phyloP scores from a whole-genome alignment of 305 asterid genomes.

The Fraxinus ornus region DNA sequence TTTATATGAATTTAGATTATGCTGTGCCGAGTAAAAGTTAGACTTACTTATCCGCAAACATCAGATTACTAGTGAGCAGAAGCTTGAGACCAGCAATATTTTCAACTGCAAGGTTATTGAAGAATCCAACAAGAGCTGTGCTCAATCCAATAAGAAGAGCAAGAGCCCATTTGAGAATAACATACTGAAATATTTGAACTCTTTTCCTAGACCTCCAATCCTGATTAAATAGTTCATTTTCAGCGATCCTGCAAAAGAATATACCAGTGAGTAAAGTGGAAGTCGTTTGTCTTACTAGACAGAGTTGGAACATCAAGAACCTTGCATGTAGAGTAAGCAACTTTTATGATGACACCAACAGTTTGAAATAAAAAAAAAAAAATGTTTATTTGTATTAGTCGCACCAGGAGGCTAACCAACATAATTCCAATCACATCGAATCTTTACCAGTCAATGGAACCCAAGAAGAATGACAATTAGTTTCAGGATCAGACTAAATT shows the following conservation, averaged over 20 bases:
- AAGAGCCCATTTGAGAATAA: slow-evolving; percentile 87
- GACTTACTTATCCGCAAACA: slow-evolving; percentile 65
- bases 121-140: slow-evolving; percentile 84
- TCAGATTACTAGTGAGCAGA: slow-evolving; percentile 60
- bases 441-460: neutral
- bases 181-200: slow-evolving; percentile 72
- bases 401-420: neutral
- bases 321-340: neutral
- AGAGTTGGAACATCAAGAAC: neutral
- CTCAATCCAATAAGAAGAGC: slow-evolving; percentile 81
- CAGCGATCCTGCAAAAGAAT: slow-evolving; percentile 61
- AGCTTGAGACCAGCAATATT: slow-evolving; percentile 91
- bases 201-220: slow-evolving; percentile 92
- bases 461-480: neutral
- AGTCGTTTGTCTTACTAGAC: neutral
- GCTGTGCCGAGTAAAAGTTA: slow-evolving; percentile 4
- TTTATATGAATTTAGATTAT: neutral
- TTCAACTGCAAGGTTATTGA: slow-evolving; percentile 84
- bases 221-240: slow-evolving; percentile 87
- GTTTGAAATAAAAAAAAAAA: neutral
- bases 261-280: slow-evolving; percentile 1
- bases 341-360: neutral
- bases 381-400: neutral
- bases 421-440: neutral
- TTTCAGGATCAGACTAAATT: neutral